These are phyloP conservation scores for Cyclotella distinguenda DNA, from an alignment of 108 stramenopile species.

Conservation along the genomic window DNA sequence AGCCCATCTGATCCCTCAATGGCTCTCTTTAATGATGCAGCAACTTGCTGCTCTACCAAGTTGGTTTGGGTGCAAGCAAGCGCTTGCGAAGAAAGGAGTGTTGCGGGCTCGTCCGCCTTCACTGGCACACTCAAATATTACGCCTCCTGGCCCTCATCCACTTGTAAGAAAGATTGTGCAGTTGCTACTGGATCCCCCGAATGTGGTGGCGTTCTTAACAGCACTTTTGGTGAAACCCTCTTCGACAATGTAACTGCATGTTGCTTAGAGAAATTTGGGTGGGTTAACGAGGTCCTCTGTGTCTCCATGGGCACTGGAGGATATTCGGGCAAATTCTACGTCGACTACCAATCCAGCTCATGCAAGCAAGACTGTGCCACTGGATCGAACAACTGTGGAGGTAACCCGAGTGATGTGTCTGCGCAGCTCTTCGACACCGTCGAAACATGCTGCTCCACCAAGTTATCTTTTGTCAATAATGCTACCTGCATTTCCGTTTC, in stretches of 20 bases:
- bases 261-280: not conserved
- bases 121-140: not conserved
- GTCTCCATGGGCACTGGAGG: not conserved
- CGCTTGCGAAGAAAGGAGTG: not conserved
- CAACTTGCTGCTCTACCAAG: conserved; percentile 11
- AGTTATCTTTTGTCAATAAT: not conserved
- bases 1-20: conserved; percentile 2
- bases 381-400: conserved; percentile 3
- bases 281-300: conserved; percentile 2
- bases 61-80: not conserved
- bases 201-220: conserved; percentile 10
- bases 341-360: not conserved
- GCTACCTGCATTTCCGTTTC: not conserved
- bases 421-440: not conserved
- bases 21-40: not conserved
- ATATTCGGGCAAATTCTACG: conserved; percentile 7
- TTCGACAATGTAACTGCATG: conserved; percentile 1
- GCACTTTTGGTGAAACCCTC: not conserved
- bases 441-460: conserved; percentile 4
- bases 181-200: not conserved
- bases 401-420: not conserved
- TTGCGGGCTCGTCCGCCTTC: not conserved
- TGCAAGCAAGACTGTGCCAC: conserved; percentile 11
- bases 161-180: conserved; percentile 9
- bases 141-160: not conserved